phyloP scores from a whole-genome alignment of 2,329 filamentous ascomycete species.

The Kalmusia sp. region DNA sequence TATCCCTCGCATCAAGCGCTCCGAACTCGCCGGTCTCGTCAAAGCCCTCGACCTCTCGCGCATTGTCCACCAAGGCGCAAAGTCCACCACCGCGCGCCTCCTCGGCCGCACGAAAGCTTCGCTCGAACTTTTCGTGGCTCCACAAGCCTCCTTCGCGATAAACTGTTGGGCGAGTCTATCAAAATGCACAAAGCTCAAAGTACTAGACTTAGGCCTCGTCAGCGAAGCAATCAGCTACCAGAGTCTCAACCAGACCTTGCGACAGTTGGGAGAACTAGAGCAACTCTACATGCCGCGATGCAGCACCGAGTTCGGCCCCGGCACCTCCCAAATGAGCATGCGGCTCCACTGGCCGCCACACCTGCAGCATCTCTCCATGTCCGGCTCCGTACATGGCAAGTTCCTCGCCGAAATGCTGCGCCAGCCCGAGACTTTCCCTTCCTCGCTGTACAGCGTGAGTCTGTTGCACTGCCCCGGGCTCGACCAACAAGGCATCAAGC shows the following conservation, averaged over 20 bases:
- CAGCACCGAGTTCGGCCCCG: constrained; percentile 38
- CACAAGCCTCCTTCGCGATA: constrained; percentile 63
- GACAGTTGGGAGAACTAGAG: constrained; percentile 53
- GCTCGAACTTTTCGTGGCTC: constrained; percentile 63
- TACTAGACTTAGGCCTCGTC: constrained; percentile 62
- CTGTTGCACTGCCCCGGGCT: constrained; percentile 54
- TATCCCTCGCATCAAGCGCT: constrained; percentile 56
- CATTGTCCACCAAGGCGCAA: constrained; percentile 66
- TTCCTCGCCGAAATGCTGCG: constrained; percentile 50
- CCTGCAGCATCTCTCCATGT: constrained; percentile 51
- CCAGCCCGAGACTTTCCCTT: constrained; percentile 39
- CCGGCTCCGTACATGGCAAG: constrained; percentile 52
- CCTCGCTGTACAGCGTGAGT: constrained; percentile 32
- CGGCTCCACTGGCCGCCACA: constrained; percentile 53
- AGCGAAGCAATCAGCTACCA: constrained; percentile 58
- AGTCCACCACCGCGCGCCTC: constrained; percentile 63
- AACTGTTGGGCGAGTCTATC: constrained; percentile 64
- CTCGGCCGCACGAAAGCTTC: constrained; percentile 61
- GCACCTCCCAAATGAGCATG: constrained; percentile 18
- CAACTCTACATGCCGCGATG: constrained; percentile 55
- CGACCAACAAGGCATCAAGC: constrained; percentile 42
- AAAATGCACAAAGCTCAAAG: constrained; percentile 59
- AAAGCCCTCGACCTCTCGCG: constrained; percentile 59
- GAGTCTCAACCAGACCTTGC: constrained; percentile 58
- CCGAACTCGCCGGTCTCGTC: constrained; percentile 59